A percentile compares a stretch with the other conserved stretches of the same genome.
phyloP scores from a whole-genome alignment of 176 grass and related monocot species.

The Carex parvula region DNA sequence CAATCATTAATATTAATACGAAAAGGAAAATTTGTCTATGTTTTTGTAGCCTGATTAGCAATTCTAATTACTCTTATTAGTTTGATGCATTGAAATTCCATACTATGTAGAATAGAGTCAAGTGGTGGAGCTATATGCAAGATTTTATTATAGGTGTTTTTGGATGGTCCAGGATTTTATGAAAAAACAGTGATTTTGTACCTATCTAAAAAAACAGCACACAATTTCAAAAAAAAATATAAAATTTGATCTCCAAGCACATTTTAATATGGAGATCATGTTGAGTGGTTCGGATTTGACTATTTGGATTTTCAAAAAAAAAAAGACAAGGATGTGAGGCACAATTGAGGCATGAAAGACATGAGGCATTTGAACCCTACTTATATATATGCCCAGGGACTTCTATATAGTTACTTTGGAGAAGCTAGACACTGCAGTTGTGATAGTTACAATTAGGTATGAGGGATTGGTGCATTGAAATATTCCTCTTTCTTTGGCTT shows the following conservation, averaged over 20 bases:
- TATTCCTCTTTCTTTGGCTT: background rate
- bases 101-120: background rate
- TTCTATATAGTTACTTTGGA: background rate
- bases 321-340: no score
- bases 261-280: no score
- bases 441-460: background rate
- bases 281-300: no score
- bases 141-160: background rate
- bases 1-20: conserved; percentile 11
- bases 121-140: background rate
- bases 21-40: conserved; percentile 19
- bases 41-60: background rate
- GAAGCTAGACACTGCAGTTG: background rate
- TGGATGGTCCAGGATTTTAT: no score
- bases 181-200: no score
- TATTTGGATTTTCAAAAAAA: no score
- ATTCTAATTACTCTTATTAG: background rate
- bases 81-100: background rate
- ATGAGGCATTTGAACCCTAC: no score
- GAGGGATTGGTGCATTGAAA: background rate
- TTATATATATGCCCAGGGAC: background rate
- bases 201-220: no score
- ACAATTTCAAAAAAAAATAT: no score
- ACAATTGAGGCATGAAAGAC: no score
- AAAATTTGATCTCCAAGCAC: no score